Conservation (phyloP, 225 moss, liverwort and hornwort genomes). For the Neckera pumila region DNA sequence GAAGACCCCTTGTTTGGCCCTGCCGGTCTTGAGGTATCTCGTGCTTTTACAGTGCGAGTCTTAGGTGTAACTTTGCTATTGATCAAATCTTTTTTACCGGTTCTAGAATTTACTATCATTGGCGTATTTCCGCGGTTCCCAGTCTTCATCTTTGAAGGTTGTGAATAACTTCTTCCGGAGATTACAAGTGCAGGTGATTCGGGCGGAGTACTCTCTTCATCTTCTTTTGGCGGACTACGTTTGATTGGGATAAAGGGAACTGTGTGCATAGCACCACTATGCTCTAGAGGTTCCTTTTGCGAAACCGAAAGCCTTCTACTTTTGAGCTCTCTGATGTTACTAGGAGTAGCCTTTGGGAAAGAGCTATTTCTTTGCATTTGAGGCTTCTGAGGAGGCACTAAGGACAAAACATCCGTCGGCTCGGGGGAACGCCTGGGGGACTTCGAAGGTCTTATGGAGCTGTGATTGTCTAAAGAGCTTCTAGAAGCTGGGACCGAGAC, state of each 20-base stretch:
- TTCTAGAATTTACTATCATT: not conserved
- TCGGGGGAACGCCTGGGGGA: not conserved
- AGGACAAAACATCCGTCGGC: not conserved
- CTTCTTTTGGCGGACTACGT: not conserved
- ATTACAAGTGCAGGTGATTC: not conserved
- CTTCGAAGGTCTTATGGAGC: not conserved
- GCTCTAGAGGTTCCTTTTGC: not conserved
- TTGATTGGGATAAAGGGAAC: constrained; percentile 11
- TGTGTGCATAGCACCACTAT: not conserved
- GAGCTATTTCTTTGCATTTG: not conserved
- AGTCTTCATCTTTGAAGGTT: not conserved
- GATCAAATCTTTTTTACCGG: not conserved
- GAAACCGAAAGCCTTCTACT: not conserved
- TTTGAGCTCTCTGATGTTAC: not conserved
- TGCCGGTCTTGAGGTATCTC: not conserved
- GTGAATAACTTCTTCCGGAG: not conserved
- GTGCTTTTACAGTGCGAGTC: not conserved
- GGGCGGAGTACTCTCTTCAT: not conserved
- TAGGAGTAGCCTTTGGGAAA: not conserved
- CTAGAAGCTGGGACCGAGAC: not conserved
- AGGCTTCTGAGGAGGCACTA: constrained; percentile 1
- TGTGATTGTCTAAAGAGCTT: not conserved
- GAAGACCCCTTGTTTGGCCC: not conserved
- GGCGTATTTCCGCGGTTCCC: not conserved
- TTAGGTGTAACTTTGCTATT: not conserved